Conservation (phyloP, 495 filamentous ascomycete species). For the Amphirosellinia nigrospora region DNA sequence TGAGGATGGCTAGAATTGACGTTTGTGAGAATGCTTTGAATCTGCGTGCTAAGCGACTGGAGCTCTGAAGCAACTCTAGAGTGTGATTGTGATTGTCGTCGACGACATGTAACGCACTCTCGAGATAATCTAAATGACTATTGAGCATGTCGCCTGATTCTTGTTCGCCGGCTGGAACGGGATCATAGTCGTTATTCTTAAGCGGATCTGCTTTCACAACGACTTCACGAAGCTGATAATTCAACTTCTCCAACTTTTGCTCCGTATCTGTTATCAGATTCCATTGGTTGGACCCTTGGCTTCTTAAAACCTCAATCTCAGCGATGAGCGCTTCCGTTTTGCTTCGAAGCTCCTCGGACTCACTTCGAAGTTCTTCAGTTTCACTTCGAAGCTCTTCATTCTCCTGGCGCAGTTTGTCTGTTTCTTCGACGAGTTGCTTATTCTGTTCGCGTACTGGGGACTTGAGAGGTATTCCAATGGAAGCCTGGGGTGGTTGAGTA, state of each 20-base stretch:
- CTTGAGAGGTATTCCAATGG: constrained; percentile 54
- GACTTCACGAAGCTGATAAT: constrained; percentile 68
- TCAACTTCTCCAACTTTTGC: constrained; percentile 73
- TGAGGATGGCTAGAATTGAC: constrained; percentile 34
- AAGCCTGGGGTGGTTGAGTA: constrained; percentile 39
- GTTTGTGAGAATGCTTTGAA: constrained; percentile 40
- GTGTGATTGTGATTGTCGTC: constrained; percentile 37
- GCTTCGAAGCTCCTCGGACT: constrained; percentile 44
- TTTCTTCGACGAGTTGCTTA: constrained; percentile 49
- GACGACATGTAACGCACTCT: constrained; percentile 41
- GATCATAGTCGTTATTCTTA: constrained; percentile 42
- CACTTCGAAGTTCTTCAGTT: constrained; percentile 47
- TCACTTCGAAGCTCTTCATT: constrained; percentile 42
- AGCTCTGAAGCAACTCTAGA: constrained; percentile 39
- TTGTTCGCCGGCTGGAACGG: constrained; percentile 40
- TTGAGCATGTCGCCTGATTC: constrained; percentile 52
- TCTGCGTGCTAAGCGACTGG: constrained; percentile 39
- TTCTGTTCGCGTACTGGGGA: constrained; percentile 52
- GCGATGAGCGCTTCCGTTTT: constrained; percentile 44
- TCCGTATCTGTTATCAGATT: constrained; percentile 65
- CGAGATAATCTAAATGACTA: constrained; percentile 50
- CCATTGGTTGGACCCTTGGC: constrained; percentile 40
- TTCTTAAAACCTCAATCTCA: constrained; percentile 40
- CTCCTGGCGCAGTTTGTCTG: constrained; percentile 49
- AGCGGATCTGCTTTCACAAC: constrained; percentile 66